Percentiles rank a stretch among this genome's conserved stretches.
Evolutionary conservation across 345 rosid genomes (phyloP).

Genomic region (Viola odorata): DNA sequence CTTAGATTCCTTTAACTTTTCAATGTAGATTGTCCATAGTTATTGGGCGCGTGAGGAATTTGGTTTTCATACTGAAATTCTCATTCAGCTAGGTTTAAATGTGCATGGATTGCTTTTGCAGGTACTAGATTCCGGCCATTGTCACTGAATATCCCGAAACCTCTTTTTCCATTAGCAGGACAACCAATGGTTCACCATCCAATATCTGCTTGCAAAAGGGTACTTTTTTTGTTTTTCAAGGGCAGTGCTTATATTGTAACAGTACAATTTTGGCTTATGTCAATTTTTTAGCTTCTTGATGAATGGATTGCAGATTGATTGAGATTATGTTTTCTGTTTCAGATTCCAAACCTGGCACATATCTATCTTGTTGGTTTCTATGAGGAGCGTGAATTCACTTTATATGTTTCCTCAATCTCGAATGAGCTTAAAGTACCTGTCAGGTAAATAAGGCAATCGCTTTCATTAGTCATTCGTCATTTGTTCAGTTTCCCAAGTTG

Average conservation of each 20-base stretch:
- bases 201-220: conserved; percentile 93
- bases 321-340: conserved; percentile 9
- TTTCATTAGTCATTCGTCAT: not conserved
- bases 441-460: conserved; percentile 19
- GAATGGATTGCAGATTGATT: conserved; percentile 2
- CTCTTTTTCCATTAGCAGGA: conserved; percentile 85
- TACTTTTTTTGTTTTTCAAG: conserved; percentile 21
- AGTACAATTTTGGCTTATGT: not conserved
- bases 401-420: conserved; percentile 30
- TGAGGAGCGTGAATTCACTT: conserved; percentile 29
- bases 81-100: conserved; percentile 4
- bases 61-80: not conserved
- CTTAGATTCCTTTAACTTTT: not conserved
- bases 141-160: conserved; percentile 86
- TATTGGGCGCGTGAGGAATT: not conserved
- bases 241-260: not conserved
- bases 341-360: conserved; percentile 32
- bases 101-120: conserved; percentile 13
- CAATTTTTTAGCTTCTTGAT: too few relatives aligned
- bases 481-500: conserved; percentile 1
- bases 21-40: not conserved
- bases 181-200: conserved; percentile 99
- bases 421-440: conserved; percentile 30
- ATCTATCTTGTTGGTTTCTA: conserved; percentile 32
- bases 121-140: conserved; percentile 90